These are phyloP conservation scores for Coemansia sp. DNA, from an alignment of 192 early-diverging fungal species.

Conservation along the genomic window DNA sequence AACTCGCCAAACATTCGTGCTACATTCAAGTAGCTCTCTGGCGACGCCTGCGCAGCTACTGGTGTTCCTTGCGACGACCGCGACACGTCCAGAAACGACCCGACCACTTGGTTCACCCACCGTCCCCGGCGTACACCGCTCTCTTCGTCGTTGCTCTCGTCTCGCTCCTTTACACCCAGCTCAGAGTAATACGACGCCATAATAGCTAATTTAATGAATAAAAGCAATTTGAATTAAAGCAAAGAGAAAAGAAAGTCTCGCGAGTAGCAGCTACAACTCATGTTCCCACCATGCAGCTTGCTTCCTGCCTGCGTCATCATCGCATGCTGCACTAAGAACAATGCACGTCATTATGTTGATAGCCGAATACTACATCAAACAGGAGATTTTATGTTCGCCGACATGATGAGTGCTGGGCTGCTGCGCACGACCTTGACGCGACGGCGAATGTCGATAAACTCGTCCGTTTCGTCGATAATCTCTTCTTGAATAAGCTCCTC, in stretches of 20 bases:
- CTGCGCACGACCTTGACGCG: slow-evolving; percentile 50
- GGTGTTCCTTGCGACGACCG: slow-evolving; percentile 40
- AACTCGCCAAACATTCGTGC: slow-evolving; percentile 46
- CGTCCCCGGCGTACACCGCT: slow-evolving; percentile 19
- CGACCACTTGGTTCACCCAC: slow-evolving; percentile 42
- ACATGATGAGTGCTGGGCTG: not conserved
- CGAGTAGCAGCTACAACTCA: no score
- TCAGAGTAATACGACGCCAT: slow-evolving; percentile 51
- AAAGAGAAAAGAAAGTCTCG: no score
- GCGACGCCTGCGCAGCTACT: slow-evolving; percentile 31
- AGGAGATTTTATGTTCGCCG: no score
- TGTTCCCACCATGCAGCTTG: no score
- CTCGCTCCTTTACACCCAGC: slow-evolving; percentile 33
- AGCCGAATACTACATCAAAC: no score
- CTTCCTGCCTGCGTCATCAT: no score
- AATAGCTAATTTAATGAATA: no score
- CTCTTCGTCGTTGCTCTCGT: slow-evolving; percentile 23
- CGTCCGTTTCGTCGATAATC: slow-evolving; percentile 81
- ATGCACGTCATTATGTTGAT: no score
- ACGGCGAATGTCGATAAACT: slow-evolving; percentile 56
- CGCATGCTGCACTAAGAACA: no score
- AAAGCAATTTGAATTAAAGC: no score
- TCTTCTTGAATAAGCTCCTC: slow-evolving; percentile 58
- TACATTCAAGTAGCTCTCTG: slow-evolving; percentile 40
- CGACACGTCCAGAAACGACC: slow-evolving; percentile 42